Percentiles rank a stretch among this genome's conserved stretches.
Evolutionary conservation across 257 asterid species (phyloP).

Genomic region (Solanum ossicruentum): DNA sequence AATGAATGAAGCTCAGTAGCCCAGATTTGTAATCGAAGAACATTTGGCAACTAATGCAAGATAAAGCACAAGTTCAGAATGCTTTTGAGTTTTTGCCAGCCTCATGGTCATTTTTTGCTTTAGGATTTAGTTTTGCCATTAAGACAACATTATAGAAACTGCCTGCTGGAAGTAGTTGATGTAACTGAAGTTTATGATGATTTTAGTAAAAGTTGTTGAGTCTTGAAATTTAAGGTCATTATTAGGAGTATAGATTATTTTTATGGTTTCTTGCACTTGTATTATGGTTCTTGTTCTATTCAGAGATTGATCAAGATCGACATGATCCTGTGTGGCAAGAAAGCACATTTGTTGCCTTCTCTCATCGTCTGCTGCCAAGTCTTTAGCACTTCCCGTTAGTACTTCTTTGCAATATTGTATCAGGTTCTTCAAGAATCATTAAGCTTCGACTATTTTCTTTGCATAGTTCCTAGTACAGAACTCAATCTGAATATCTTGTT

Average conservation of each 20-base stretch:
- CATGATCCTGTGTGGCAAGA: background rate
- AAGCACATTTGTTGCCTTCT: background rate
- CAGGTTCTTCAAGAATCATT: background rate
- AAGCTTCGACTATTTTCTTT: background rate
- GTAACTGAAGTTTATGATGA: background rate
- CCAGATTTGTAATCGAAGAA: background rate
- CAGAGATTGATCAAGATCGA: background rate
- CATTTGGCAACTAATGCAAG: background rate
- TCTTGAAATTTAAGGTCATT: background rate
- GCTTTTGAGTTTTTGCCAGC: background rate
- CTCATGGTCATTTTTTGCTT: background rate
- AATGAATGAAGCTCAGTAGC: background rate
- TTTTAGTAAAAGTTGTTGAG: background rate
- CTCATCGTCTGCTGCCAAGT: background rate
- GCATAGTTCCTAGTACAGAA: background rate
- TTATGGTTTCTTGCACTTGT: background rate
- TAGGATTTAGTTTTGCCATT: background rate
- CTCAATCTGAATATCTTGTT: background rate
- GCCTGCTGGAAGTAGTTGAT: background rate
- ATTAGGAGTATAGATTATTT: background rate
- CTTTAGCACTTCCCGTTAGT: background rate
- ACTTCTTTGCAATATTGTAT: background rate
- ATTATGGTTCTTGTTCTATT: background rate
- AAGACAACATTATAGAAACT: background rate
- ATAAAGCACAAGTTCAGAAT: background rate